Base-by-base conservation (phyloP, 768 basidiomycete genomes). In the Strobilomyces confusus region DNA sequence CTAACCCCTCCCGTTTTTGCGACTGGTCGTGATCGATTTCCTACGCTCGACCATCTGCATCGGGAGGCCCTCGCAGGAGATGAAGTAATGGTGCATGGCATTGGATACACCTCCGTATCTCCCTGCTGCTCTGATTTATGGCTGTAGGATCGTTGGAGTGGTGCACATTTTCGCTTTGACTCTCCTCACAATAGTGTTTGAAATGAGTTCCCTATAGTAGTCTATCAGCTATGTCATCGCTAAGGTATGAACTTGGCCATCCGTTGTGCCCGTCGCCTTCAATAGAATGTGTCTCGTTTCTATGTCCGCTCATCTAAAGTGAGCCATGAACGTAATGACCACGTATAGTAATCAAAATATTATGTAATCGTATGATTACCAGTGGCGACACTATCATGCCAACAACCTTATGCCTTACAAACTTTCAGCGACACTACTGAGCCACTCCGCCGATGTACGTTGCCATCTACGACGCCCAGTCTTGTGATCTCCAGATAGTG, bases 51-150 rank as follows among this genome's bases (percentile, higher is more conserved):
- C 63, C 72, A 63, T 63, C 67, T 73, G 73, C 65, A 66, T 72
- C 67, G 75, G 50, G 75, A 72, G 87, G 86, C 62, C 77, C 84
- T 88, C 87, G 86, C 87, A 88, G 87, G 84, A 89, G 86, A 89
- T 87, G 83, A 83, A 89, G 64, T 86, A 84, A 83, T 82, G 84
- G 87, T 79, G 87, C 87, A 86, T 67, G 83, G 87, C 87, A 88
- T 89, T 87, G 80, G 78, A 74, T 83, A 81, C 79, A 82, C 87
- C 86, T 83, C 86, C 83, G 87, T 90, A 90, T 90, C 87, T 86
- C 83, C 87, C 83, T 79, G 68, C 74, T 72, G 76, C 77, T 69
- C 53, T 68, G 59, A 61, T 9, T 61, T 61, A 81, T 80, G 75
- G 77, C 76, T 73, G 66, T 75, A 78, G 84, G 87, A 87, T 86